phyloP scores from a whole-genome alignment of 257 asterid genomes.

The Solanum virginianum region DNA sequence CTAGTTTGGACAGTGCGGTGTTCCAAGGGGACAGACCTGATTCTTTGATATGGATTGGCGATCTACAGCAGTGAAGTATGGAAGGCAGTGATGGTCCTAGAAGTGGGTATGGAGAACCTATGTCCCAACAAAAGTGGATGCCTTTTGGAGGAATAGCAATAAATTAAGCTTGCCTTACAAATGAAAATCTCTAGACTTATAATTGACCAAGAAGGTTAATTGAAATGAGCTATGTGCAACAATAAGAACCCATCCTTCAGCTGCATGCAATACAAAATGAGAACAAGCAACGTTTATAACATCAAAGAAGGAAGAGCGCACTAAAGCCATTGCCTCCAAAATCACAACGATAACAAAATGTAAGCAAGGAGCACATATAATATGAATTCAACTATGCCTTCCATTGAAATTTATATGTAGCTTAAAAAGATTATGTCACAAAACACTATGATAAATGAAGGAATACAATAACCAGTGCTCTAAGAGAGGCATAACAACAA shows the following conservation, averaged over 20 bases:
- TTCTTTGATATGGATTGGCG: background rate
- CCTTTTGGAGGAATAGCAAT: background rate
- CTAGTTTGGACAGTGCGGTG: background rate
- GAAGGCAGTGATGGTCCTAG: background rate
- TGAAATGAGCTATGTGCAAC: background rate
- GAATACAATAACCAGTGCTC: constrained; percentile 22
- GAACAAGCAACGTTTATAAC: background rate
- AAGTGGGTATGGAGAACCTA: background rate
- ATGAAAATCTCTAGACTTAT: background rate
- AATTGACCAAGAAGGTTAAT: background rate
- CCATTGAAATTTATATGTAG: constrained; percentile 5
- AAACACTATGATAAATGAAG: constrained; percentile 21
- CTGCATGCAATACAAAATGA: background rate
- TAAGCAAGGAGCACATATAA: background rate
- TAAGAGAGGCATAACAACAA: constrained; percentile 11
- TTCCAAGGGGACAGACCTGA: background rate
- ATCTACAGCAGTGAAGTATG: background rate
- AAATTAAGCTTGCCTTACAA: background rate
- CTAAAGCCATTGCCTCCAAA: background rate
- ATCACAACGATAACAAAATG: background rate
- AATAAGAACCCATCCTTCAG: background rate
- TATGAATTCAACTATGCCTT: constrained; percentile 1
- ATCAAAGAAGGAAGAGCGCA: background rate
- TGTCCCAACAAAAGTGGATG: background rate
- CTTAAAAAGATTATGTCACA: constrained; percentile 14